Evolutionary conservation across 441 rosid genomes (phyloP), one percentile per base, ranked within the genome.

Genomic region (Geranium incanum): DNA sequence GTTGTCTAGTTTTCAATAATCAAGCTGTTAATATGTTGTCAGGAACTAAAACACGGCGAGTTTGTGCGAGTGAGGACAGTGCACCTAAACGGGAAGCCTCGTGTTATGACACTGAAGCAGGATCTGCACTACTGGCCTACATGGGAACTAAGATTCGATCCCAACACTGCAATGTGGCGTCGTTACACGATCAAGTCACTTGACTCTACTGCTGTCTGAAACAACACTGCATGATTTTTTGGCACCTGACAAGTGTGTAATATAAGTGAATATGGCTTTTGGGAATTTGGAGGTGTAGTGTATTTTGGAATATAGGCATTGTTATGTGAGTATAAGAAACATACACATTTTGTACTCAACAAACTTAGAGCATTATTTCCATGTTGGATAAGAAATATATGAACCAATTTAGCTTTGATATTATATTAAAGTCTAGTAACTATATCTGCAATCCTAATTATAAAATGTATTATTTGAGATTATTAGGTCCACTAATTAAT

Each of bases 121-220:
- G 99, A 95, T 83, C 81, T 95, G 71, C 98, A 93, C 81, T 93
- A 95, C 72, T 95, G 98, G 99, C 95, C 97, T 19, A 89, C 97
- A 8, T 93, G 98, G 98, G 96, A 91, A 81, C 79, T 91, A 76
- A 86, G 87, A 70, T 95, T 93, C 71, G 90, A 95, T 71, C 93
- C 98, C 1, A 85, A 82, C 63, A 79, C 87, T 21, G 90, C 94
- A 70, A 80, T 83, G 68, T 95, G 99, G 99, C 84, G 78, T 18
- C 85, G 94, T 74, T 21, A 76, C 36, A 80, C 77, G 9, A 84
- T 95, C 80, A 91, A 88, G 75, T 79, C 91, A 39, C 81, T 89
- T 23, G 78, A 85, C 69, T 68, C 63, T 65, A 43, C 66, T 65
- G 43, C 15, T 52, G 70, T 12, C 8, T 70, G 67, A 28, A 66